Conservation (phyloP, 345 rosid species). For the Balakata baccata region DNA sequence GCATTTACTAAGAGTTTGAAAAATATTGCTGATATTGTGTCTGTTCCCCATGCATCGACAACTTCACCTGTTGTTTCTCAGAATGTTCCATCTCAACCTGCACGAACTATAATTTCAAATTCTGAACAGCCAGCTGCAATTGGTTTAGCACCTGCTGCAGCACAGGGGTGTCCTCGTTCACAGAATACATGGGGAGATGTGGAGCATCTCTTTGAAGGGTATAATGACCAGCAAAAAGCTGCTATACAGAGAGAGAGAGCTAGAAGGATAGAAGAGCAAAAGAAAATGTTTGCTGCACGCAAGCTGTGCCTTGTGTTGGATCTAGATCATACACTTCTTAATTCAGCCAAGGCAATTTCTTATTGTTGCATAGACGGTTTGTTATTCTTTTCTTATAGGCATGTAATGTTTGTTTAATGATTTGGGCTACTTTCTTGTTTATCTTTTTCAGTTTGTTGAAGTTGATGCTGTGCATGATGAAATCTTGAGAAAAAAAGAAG, state of each 20-base stretch:
- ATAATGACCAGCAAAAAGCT: slow-evolving; percentile 78
- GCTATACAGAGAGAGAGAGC: slow-evolving; percentile 93
- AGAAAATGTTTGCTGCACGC: slow-evolving; percentile 77
- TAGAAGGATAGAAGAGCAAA: slow-evolving; percentile 91
- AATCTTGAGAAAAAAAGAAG: slow-evolving; percentile 85
- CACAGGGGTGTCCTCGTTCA: slow-evolving; percentile 39
- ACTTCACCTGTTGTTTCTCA: slow-evolving; percentile 27
- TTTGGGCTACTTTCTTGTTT: background rate
- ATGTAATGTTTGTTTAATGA: slow-evolving; percentile 1
- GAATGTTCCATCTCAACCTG: slow-evolving; percentile 26
- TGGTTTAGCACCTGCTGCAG: slow-evolving; percentile 38
- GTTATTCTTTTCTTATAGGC: background rate
- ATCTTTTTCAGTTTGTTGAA: slow-evolving; percentile 62
- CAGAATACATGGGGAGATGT: slow-evolving; percentile 84
- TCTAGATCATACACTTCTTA: slow-evolving; percentile 96
- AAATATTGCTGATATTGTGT: slow-evolving; percentile 53
- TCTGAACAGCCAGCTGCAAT: slow-evolving; percentile 33
- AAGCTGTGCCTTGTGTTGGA: slow-evolving; percentile 97
- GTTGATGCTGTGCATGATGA: slow-evolving; percentile 84
- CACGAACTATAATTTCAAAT: slow-evolving; percentile 31
- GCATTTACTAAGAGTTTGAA: slow-evolving; percentile 67
- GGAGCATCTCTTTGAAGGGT: slow-evolving; percentile 84
- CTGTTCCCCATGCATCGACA: slow-evolving; percentile 52
- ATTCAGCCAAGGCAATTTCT: slow-evolving; percentile 81
- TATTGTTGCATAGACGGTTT: slow-evolving; percentile 1